Evolutionary conservation across 2,329 filamentous ascomycete genomes (phyloP), one percentile per base, ranked within the genome.

Genomic region (Microcyclospora pomicola): DNA sequence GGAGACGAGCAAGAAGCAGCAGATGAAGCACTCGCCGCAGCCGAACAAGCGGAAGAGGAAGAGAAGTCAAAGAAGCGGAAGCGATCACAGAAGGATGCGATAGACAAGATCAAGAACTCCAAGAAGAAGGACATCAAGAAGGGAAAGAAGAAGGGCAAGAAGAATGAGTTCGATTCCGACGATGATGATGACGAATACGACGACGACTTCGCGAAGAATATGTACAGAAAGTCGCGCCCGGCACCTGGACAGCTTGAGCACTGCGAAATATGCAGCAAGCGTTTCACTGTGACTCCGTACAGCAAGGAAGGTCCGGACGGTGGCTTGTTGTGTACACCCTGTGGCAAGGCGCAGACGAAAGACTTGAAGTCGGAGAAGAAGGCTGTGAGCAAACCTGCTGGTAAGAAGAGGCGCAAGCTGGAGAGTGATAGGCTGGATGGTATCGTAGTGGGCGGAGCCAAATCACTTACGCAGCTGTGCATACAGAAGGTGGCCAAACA

Each of bases 281-380:
- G 86, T 29, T 96, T 96, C 54, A 94, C 85, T 0, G 87, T 96
- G 33, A 95, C 88, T 0, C 73, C 84, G 0, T 95, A 95, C 62
- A 86, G 81, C 44, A 80, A 85, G 47, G 73, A 78, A 19, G 85
- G 82, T 0, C 81, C 83, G 0, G 69, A 80, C n/a, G 87, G 87
- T 3, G 85, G 85, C 12, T 66, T 96, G n/a, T 67, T 95, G 2
- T 96, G 88, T 55, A 69, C 71, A 3, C 76, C 82, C 15, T 96
- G 88, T 53, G 81, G 83, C 15, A 86, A 81, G 51, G 74, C 83
- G 44, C 60, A 82, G 36, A 72, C 73, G 31, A 79, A 82, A 44
- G 74, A 80, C 15, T 69, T 74, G 40, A 79, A 80, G 42, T 63
- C 67, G 14, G 63, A 68, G 40, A 71, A 72, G 51, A 74, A 74